phyloP scores from a whole-genome alignment of 164 flowering plant genomes.

The Akebia trifoliata region DNA sequence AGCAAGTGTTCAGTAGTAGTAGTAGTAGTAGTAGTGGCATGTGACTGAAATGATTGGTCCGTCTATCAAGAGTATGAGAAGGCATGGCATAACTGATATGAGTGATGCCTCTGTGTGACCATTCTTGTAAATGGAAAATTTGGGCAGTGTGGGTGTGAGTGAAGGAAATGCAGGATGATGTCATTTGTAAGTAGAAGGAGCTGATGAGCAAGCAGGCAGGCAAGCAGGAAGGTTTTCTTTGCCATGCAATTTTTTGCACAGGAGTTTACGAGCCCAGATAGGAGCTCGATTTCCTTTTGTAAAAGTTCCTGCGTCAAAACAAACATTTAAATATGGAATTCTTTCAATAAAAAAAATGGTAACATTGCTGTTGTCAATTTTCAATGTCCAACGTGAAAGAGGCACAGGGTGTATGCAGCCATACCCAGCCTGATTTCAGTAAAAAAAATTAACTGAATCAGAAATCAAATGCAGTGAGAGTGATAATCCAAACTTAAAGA shows the following conservation, averaged over 20 bases:
- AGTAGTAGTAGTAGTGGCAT: conserved; percentile 59
- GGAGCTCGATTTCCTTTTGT: conserved; percentile 52
- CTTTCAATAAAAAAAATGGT: conserved; percentile 19
- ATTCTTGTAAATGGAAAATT: conserved; percentile 45
- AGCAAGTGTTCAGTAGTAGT: conserved; percentile 50
- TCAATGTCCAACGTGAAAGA: conserved; percentile 14
- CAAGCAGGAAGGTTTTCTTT: conserved; percentile 41
- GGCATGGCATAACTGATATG: conserved; percentile 21
- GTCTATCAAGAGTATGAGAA: conserved; percentile 13
- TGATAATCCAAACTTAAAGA: background rate
- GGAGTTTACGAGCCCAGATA: conserved; percentile 53
- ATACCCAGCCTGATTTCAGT: background rate
- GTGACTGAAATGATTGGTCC: conserved; percentile 23
- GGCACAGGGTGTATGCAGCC: conserved; percentile 8
- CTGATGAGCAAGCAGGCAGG: conserved; percentile 50
- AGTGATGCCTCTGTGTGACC: conserved; percentile 34
- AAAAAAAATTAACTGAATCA: background rate
- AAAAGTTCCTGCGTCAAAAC: conserved; percentile 89
- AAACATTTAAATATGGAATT: conserved; percentile 63
- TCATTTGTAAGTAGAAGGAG: conserved; percentile 52
- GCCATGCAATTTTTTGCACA: conserved; percentile 44
- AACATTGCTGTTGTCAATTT: conserved; percentile 19
- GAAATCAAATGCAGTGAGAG: background rate
- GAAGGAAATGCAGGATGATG: conserved; percentile 54
- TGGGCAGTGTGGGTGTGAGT: conserved; percentile 34